Base-by-base conservation (phyloP, 2,329 filamentous ascomycete genomes). In the Clarireedia hainanense region DNA sequence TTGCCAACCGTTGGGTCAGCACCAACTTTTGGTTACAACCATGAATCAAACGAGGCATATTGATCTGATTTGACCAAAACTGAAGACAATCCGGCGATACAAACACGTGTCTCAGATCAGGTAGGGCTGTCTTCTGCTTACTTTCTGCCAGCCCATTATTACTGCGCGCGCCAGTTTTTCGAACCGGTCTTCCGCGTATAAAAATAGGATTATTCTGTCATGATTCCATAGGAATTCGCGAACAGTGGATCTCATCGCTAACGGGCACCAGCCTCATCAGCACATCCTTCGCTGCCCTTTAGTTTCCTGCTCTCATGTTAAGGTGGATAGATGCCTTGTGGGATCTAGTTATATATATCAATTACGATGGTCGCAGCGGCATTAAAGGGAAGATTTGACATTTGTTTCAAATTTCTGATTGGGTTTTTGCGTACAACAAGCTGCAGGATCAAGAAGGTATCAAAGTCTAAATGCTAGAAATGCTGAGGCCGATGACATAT, bases 81-180 rank as follows among this genome's bases (percentile, higher is more conserved):
- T 5, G 27, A 26, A 52, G 40, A 46, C 45, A 24, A 2, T 30
- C n/a, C n/a, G 10, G 40, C n/a, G 39, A 42, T 42, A 30, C 20
- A n/a, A 52, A n/a, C 40, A 46, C 27, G 40, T 52, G 50, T 52
- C 50, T 52, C 27, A 46, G 10, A 34, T 52, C 40, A 46, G 40
- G 50, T 17, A 46, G 17, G 50, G 50, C 40, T 52, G 27, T 14
- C 40, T 30, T 43, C 20, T 42, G 50, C 50, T 52, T 52, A 52
- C 27, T 52, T 17, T 45, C n/a, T 26, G 6, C 30, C 2, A 23
- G 39, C 12, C 6, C 14, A 15, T 40, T 42, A 23, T n/a, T 7
- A 7, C 17, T 43, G 40, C 40, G 20, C 40, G 24, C 40, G 23
- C 40, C 27, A 23, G n/a, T 42, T 26, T 43, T 39, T 51, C 42